Evolutionary conservation across 2,329 filamentous ascomycete species (phyloP).

Genomic region (Alternaria panax): DNA sequence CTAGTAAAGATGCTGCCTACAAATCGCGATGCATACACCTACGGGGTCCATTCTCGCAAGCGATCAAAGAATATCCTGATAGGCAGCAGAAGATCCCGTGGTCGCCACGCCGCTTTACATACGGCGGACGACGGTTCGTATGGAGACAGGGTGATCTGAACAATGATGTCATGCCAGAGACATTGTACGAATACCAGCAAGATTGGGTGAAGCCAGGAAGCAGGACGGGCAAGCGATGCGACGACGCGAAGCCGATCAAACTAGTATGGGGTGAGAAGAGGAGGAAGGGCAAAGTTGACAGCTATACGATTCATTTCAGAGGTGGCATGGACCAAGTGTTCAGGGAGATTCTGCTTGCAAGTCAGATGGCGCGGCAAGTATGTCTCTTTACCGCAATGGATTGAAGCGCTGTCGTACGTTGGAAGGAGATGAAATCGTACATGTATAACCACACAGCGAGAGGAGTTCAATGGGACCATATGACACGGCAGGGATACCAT

Average conservation of each 20-base stretch:
- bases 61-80: constrained; percentile 48
- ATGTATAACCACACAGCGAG: constrained; percentile 18
- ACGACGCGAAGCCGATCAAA: constrained; percentile 40
- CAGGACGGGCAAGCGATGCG: constrained; percentile 45
- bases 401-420: constrained; percentile 7
- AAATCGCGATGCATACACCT: constrained; percentile 47
- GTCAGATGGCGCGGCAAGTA: constrained; percentile 49
- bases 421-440: constrained; percentile 1
- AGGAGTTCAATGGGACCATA: constrained; percentile 11
- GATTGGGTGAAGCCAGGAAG: constrained; percentile 48
- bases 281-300: constrained; percentile 47
- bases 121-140: constrained; percentile 48
- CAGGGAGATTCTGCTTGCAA: constrained; percentile 46
- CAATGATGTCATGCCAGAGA: constrained; percentile 55
- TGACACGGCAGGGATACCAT: constrained; percentile 25
- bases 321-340: constrained; percentile 50
- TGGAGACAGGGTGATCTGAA: constrained; percentile 56
- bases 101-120: constrained; percentile 49
- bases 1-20: constrained; percentile 41
- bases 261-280: constrained; percentile 50
- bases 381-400: constrained; percentile 49
- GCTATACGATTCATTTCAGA: constrained; percentile 49
- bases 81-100: constrained; percentile 49
- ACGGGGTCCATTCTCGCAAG: constrained; percentile 42
- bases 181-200: constrained; percentile 45